phyloP scores from a whole-genome alignment of 2,329 filamentous ascomycete genomes.

The Plectosphaerella plurivora region DNA sequence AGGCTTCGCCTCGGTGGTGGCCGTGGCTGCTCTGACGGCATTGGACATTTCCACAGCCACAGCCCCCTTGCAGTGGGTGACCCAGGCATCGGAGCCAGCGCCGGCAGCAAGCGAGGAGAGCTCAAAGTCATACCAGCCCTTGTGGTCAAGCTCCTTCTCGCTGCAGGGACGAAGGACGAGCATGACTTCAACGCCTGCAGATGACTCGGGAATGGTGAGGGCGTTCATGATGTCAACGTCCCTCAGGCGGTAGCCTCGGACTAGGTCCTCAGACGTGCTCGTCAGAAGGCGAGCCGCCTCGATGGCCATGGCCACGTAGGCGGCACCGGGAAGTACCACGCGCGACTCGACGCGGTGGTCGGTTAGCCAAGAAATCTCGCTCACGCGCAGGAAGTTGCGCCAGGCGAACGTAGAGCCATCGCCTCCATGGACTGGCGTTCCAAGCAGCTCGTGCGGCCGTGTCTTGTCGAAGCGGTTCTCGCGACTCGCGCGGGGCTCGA shows the following conservation, averaged over 20 bases:
- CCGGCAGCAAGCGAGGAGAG: conserved; percentile 39
- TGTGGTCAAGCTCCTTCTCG: conserved; percentile 34
- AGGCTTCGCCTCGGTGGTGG: conserved; percentile 43
- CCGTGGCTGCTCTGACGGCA: conserved; percentile 53
- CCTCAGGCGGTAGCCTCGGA: conserved; percentile 40
- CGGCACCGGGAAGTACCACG: conserved; percentile 50
- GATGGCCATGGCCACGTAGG: conserved; percentile 45
- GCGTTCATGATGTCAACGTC: conserved; percentile 42
- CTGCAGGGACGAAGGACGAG: conserved; percentile 38
- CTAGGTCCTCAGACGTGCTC: not conserved
- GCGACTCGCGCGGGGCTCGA: conserved; percentile 38
- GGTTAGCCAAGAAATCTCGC: conserved; percentile 52
- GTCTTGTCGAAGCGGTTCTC: conserved; percentile 35
- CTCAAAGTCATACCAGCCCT: conserved; percentile 49
- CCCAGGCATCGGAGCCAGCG: conserved; percentile 20
- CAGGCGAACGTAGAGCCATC: conserved; percentile 42
- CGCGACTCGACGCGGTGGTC: conserved; percentile 55
- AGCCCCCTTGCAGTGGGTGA: no score
- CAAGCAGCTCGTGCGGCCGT: conserved; percentile 40
- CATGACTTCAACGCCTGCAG: conserved; percentile 40
- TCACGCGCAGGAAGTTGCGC: conserved; percentile 41
- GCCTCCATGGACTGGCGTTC: conserved; percentile 36
- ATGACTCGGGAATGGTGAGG: conserved; percentile 36
- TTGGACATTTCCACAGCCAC: not conserved
- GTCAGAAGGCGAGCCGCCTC: conserved; percentile 37